phyloP scores from a whole-genome alignment of 2,329 filamentous ascomycete species.

The Colletotrichum neosansevieriae region DNA sequence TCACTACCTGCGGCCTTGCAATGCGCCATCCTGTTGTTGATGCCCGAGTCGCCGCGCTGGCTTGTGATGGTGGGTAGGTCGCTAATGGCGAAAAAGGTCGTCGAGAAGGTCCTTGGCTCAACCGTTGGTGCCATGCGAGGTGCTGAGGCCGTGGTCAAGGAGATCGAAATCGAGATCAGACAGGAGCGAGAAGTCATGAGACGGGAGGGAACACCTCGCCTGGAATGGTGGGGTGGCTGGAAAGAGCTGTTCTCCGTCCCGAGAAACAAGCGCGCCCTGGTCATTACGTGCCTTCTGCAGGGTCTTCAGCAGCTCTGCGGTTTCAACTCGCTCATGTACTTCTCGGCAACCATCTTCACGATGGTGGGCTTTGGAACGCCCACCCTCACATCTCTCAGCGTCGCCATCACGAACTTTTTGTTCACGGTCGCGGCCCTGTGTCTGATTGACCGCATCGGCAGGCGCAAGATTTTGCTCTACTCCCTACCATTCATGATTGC shows the following conservation, averaged over 20 bases:
- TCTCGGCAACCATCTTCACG: conserved; percentile 84
- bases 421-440: conserved; percentile 82
- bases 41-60: conserved; percentile 93
- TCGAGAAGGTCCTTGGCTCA: conserved; percentile 73
- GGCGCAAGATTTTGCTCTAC: conserved; percentile 82
- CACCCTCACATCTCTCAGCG: conserved; percentile 82
- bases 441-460: conserved; percentile 83
- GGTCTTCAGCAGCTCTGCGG: conserved; percentile 90
- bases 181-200: conserved; percentile 72
- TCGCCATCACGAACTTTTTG: conserved; percentile 85
- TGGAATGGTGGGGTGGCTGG: conserved; percentile 60
- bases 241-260: conserved; percentile 66
- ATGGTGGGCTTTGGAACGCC: conserved; percentile 83
- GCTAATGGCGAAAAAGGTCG: conserved; percentile 72
- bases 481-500: conserved; percentile 87
- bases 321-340: conserved; percentile 95
- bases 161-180: conserved; percentile 80
- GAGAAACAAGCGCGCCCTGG: conserved; percentile 79
- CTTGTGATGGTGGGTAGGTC: conserved; percentile 77
- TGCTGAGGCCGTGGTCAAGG: conserved; percentile 71
- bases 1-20: conserved; percentile 82
- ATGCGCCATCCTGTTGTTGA: conserved; percentile 72
- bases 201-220: conserved; percentile 53
- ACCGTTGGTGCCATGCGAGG: conserved; percentile 58
- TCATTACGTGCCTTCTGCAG: conserved; percentile 88